These are phyloP conservation scores for Yarrowia galli DNA, from an alignment of 1,139 yeast species.

Conservation along the genomic window DNA sequence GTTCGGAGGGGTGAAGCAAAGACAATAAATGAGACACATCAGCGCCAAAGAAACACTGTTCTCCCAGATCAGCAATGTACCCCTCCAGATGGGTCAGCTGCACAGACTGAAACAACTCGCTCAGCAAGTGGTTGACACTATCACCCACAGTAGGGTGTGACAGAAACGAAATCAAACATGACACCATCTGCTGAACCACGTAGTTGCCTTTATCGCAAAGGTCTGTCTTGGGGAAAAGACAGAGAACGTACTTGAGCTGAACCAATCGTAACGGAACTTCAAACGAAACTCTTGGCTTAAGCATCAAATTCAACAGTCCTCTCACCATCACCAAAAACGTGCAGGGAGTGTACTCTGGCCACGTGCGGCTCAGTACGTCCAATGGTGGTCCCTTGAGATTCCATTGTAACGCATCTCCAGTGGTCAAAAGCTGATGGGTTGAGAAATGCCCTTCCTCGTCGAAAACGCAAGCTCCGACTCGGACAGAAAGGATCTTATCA, in stretches of 20 bases:
- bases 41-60: conserved; percentile 5
- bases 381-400: background rate
- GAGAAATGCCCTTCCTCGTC: background rate
- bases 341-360: background rate
- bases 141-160: background rate
- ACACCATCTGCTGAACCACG: conserved; percentile 6
- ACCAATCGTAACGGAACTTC: conserved; percentile 12
- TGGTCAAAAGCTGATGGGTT: background rate
- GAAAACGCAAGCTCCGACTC: background rate
- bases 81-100: background rate
- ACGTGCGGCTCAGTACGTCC: background rate
- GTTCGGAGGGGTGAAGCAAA: background rate
- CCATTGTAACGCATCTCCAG: background rate
- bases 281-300: conserved; percentile 11
- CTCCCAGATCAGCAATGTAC: conserved; percentile 14
- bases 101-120: background rate
- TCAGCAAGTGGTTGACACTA: conserved; percentile 6
- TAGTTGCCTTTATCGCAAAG: background rate
- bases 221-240: conserved; percentile 2
- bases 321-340: background rate
- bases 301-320: conserved; percentile 3
- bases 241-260: conserved; percentile 13
- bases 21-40: background rate
- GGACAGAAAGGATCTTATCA: background rate
- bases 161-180: conserved; percentile 7